phyloP scores from a whole-genome alignment of 495 filamentous ascomycete species.

The Xylaria nigripes region DNA sequence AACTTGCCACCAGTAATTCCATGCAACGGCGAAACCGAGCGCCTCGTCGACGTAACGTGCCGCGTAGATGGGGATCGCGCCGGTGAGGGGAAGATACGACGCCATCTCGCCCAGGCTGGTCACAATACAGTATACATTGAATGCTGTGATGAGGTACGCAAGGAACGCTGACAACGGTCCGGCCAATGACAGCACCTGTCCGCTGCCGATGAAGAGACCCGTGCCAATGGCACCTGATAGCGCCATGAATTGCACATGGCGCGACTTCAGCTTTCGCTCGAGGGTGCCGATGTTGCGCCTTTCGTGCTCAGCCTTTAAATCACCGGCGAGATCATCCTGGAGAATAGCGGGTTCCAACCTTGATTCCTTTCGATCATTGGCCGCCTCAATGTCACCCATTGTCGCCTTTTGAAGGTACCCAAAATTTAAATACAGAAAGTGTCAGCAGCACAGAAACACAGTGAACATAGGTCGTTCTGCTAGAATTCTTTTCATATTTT shows the following conservation, averaged over 20 bases:
- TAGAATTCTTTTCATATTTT: too few species aligned
- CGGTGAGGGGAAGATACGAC: slow-evolving; percentile 50
- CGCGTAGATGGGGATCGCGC: slow-evolving; percentile 50
- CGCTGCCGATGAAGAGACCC: slow-evolving; percentile 37
- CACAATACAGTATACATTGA: slow-evolving; percentile 28
- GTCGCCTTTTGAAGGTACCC: background rate
- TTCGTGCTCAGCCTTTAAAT: slow-evolving; percentile 21
- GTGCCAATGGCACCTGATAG: slow-evolving; percentile 56
- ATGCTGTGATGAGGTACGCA: slow-evolving; percentile 34
- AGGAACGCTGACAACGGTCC: slow-evolving; percentile 37
- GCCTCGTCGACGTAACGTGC: slow-evolving; percentile 62
- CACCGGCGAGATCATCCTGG: slow-evolving; percentile 12
- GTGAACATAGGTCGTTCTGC: too few species aligned
- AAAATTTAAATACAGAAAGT: background rate
- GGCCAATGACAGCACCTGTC: slow-evolving; percentile 30
- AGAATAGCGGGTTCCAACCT: background rate
- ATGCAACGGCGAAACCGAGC: slow-evolving; percentile 65
- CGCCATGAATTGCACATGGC: slow-evolving; percentile 57
- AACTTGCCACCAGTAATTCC: slow-evolving; percentile 47
- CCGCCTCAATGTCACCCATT: slow-evolving; percentile 21
- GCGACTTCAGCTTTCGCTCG: slow-evolving; percentile 48
- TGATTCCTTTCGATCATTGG: slow-evolving; percentile 5
- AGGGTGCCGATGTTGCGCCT: slow-evolving; percentile 26
- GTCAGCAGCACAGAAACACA: too few species aligned
- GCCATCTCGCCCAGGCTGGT: slow-evolving; percentile 47